Evolutionary conservation across 106 monocot species (phyloP), one percentile per base, ranked within the genome.

Genomic region (Triglochin maritima): DNA sequence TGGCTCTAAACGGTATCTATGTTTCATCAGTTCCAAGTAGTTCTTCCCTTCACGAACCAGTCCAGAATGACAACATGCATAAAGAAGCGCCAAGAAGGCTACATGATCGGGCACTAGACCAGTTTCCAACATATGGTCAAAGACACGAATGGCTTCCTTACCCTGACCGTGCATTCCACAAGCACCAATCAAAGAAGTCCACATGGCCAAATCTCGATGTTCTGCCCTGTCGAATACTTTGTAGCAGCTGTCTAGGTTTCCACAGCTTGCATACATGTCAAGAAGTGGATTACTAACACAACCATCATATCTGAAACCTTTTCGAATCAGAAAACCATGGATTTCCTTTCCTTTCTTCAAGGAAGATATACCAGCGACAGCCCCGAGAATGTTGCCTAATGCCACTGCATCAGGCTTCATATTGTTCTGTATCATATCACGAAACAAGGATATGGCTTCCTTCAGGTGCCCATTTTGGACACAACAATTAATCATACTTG

Each of bases 191-290:
- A 85, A 64, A 46, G 81, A 74, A 14, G 85, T 87, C 87, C 92
- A 87, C 4, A 85, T 59, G 69, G 83, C 69, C 71, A 92, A 64
- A 74, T 92, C 85, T 70, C 75, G 81, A 47, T 45, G 50, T 71
- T 59, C 62, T 44, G 67, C 52, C 8, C 45, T 51, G 9, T 83
- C 59, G 47, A 87, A 92, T 17, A 87, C 9, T 63, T 65, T 77
- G n/a, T 71, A 67, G 11, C 78, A 80, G 50, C 60, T 56, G 17
- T 70, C 68, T 51, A 91, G 59, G 4, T 57, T 69, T 69, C 87
- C 91, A 57, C 91, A 91, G n/a, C 70, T 76, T 17, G 84, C 86
- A 81, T 90, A 84, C 88, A 92, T 89, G 17, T 85, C 81, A 29
- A 87, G 74, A 9, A 94, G 77, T 50, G 84, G 67, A 62, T 64